These are phyloP conservation scores for Saccharum spontaneum DNA, from an alignment of 176 grass and related monocot genomes.

Conservation along the genomic window DNA sequence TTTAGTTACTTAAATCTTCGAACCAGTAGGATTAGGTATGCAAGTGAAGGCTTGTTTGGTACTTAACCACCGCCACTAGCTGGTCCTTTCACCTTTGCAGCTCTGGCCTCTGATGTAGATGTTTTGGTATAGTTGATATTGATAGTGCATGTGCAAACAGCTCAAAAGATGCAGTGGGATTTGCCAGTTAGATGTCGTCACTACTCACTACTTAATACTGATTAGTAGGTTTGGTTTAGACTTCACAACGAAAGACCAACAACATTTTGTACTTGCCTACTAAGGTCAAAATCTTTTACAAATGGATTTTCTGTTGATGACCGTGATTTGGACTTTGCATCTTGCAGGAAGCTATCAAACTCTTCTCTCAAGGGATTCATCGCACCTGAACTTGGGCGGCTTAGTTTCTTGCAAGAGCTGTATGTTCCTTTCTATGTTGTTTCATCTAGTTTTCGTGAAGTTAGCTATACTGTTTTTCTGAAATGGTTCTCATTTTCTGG, in stretches of 20 bases:
- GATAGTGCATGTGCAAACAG: slow-evolving; percentile 21
- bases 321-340: background rate
- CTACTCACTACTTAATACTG: slow-evolving; percentile 7
- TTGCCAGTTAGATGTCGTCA: slow-evolving; percentile 25
- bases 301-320: slow-evolving; percentile 4
- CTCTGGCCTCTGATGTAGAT: slow-evolving; percentile 37
- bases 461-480: slow-evolving; percentile 18
- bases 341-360: slow-evolving; percentile 78
- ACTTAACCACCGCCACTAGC: slow-evolving; percentile 8
- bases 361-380: slow-evolving; percentile 88
- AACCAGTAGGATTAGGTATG: slow-evolving; percentile 1
- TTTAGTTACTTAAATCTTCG: background rate
- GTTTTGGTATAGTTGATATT: slow-evolving; percentile 5
- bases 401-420: slow-evolving; percentile 85
- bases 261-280: slow-evolving; percentile 4
- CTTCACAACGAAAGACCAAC: slow-evolving; percentile 15
- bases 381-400: slow-evolving; percentile 53
- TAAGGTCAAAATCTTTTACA: background rate
- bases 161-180: slow-evolving; percentile 24
- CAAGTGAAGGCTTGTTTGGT: slow-evolving; percentile 19
- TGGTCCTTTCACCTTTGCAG: background rate
- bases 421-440: slow-evolving; percentile 35
- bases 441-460: background rate
- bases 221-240: slow-evolving; percentile 20
- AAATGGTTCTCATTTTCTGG: slow-evolving; percentile 14